Percentiles rank a stretch among this genome's conserved stretches.
Evolutionary conservation across 1,139 yeast species (phyloP).

Genomic region (Zygotorulaspora mrakii): DNA sequence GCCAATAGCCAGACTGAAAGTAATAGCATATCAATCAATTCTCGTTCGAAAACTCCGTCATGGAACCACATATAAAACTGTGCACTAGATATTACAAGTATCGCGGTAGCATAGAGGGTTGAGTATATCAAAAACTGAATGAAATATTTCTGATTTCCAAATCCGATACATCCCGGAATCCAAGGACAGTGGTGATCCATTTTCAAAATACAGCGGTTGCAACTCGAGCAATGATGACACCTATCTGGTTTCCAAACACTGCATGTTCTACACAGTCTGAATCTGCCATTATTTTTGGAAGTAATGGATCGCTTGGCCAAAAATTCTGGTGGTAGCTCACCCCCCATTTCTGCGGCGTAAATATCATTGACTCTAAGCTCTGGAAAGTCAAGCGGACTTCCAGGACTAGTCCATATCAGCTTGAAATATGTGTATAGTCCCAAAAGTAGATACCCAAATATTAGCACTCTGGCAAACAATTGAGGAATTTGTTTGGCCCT

Average conservation of each 20-base stretch:
- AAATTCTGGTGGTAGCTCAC: slow-evolving; percentile 41
- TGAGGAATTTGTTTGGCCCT: slow-evolving; percentile 18
- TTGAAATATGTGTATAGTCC: slow-evolving; percentile 47
- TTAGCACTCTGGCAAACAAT: slow-evolving; percentile 3
- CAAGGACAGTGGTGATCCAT: slow-evolving; percentile 98
- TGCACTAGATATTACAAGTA: slow-evolving; percentile 40
- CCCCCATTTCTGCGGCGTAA: slow-evolving; percentile 31
- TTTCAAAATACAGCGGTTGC: slow-evolving; percentile 64
- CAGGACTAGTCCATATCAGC: slow-evolving; percentile 59
- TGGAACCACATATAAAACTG: slow-evolving; percentile 52
- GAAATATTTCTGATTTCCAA: slow-evolving; percentile 71
- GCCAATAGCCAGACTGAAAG: slow-evolving; percentile 59
- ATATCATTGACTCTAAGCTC: slow-evolving; percentile 39
- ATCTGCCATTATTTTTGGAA: slow-evolving; percentile 43
- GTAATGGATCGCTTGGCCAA: slow-evolving; percentile 39
- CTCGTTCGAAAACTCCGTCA: slow-evolving; percentile 40
- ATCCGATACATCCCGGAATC: slow-evolving; percentile 90
- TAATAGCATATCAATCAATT: slow-evolving; percentile 54
- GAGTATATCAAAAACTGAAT: slow-evolving; percentile 67
- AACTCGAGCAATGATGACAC: slow-evolving; percentile 80
- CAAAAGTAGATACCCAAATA: slow-evolving; percentile 11
- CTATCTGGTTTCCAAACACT: slow-evolving; percentile 90
- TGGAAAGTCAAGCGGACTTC: slow-evolving; percentile 53
- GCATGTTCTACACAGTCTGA: slow-evolving; percentile 69
- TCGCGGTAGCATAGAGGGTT: slow-evolving; percentile 46